These are phyloP conservation scores for Pythium phragmitis DNA, from an alignment of 352 stramenopile genomes.

Conservation along the genomic window DNA sequence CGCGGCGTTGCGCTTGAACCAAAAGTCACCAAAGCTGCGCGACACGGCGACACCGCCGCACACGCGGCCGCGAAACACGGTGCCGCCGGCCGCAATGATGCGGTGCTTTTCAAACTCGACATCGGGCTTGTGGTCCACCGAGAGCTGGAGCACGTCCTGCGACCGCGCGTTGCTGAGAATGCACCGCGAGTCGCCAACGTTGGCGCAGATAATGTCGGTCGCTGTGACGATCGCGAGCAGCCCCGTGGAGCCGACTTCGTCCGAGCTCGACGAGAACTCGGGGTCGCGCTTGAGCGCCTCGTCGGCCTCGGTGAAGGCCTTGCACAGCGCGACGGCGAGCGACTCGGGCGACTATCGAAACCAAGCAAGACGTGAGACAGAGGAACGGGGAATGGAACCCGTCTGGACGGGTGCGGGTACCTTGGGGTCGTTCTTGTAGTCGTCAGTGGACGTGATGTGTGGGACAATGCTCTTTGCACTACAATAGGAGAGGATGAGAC, in stretches of 20 bases:
- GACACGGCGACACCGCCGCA: conserved; percentile 84
- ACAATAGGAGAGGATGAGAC: neutral
- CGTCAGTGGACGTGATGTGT: conserved; percentile 60
- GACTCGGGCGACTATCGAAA: conserved; percentile 52
- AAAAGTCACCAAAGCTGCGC: conserved; percentile 85
- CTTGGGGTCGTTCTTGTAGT: conserved; percentile 75
- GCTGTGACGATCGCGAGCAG: conserved; percentile 81
- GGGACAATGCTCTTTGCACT: conserved; percentile 72
- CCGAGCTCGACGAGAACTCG: conserved; percentile 54
- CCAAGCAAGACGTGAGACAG: conserved; percentile 1
- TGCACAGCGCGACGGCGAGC: conserved; percentile 67
- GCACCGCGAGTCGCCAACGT: conserved; percentile 85
- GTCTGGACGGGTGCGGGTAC: conserved; percentile 11
- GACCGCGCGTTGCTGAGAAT: conserved; percentile 77
- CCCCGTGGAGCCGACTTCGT: conserved; percentile 83
- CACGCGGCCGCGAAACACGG: conserved; percentile 81
- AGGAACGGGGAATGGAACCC: neutral
- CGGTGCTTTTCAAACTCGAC: conserved; percentile 85
- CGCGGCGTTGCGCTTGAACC: conserved; percentile 83
- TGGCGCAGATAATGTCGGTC: conserved; percentile 78
- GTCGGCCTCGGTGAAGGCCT: conserved; percentile 74
- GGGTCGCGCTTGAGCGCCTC: conserved; percentile 73
- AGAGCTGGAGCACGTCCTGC: conserved; percentile 75
- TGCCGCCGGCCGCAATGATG: conserved; percentile 80
- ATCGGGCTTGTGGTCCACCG: conserved; percentile 86